Conservation (phyloP, 1,139 yeast species). For the Yamadazyma songkhlaensis region DNA sequence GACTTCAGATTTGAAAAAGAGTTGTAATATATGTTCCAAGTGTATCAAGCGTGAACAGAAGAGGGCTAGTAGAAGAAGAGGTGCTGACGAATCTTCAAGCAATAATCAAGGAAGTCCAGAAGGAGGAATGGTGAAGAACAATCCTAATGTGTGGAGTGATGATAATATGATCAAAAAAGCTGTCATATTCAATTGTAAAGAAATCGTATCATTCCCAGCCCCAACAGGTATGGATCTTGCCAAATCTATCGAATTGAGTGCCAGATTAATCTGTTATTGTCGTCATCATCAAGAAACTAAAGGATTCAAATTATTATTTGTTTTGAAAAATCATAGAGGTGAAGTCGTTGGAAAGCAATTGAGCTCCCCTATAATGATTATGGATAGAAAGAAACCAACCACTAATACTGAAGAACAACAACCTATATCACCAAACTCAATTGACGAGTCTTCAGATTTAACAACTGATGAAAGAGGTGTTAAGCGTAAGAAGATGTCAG, state of each 20-base stretch:
- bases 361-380: slow-evolving; percentile 77
- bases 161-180: slow-evolving; percentile 75
- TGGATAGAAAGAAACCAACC: slow-evolving; percentile 81
- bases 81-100: slow-evolving; percentile 20
- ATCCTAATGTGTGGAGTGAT: slow-evolving; percentile 69
- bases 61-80: slow-evolving; percentile 87
- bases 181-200: slow-evolving; percentile 86
- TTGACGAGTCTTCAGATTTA: slow-evolving; percentile 66
- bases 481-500: slow-evolving; percentile 43
- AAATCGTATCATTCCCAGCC: slow-evolving; percentile 73
- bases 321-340: slow-evolving; percentile 59
- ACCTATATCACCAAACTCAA: slow-evolving; percentile 59
- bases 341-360: slow-evolving; percentile 69
- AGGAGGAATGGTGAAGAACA: slow-evolving; percentile 31
- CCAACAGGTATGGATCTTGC: slow-evolving; percentile 43
- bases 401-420: slow-evolving; percentile 18
- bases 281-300: slow-evolving; percentile 85
- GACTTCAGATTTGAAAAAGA: slow-evolving; percentile 48
- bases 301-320: slow-evolving; percentile 76
- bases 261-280: slow-evolving; percentile 92
- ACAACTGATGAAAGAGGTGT: slow-evolving; percentile 41
- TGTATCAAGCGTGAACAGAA: slow-evolving; percentile 91
- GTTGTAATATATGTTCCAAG: slow-evolving; percentile 78
- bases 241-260: slow-evolving; percentile 66
- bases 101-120: slow-evolving; percentile 1